Conservation (phyloP, 495 filamentous ascomycete genomes). For the Elaphomyces granulatus region DNA sequence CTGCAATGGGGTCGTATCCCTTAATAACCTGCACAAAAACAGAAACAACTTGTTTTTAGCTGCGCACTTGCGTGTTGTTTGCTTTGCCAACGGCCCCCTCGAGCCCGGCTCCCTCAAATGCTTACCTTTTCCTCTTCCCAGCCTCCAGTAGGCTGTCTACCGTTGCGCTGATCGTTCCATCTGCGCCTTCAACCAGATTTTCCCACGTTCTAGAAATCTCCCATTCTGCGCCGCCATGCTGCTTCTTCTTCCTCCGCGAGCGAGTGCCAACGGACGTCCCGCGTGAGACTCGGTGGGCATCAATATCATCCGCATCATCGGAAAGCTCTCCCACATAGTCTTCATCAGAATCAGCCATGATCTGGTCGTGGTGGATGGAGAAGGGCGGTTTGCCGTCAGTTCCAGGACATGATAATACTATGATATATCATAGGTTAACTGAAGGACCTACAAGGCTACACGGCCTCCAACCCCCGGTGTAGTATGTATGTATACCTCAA, state of each 20-base stretch:
- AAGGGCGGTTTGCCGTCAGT: no score
- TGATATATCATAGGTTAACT: no score
- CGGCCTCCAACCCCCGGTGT: no score
- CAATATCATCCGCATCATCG: constrained; percentile 71
- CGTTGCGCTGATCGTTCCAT: constrained; percentile 57
- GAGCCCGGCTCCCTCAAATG: background rate
- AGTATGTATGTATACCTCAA: no score
- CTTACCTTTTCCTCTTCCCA: constrained; percentile 60
- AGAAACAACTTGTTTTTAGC: no score
- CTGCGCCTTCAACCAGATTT: constrained; percentile 52
- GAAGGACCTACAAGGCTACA: no score
- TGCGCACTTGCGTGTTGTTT: constrained; percentile 3
- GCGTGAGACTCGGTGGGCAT: constrained; percentile 33
- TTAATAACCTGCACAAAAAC: constrained; percentile 45
- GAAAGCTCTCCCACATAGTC: constrained; percentile 69
- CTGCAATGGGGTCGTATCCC: constrained; percentile 88
- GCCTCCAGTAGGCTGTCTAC: constrained; percentile 57
- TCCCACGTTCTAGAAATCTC: constrained; percentile 48
- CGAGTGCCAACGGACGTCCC: constrained; percentile 20
- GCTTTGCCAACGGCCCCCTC: constrained; percentile 1
- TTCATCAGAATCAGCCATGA: constrained; percentile 51
- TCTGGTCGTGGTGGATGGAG: background rate
- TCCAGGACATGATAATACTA: no score
- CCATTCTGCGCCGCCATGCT: constrained; percentile 43
- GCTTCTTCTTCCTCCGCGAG: constrained; percentile 32